These are phyloP conservation scores for Telfairia occidentalis DNA, from an alignment of 331 rosid genomes.

Conservation along the genomic window DNA sequence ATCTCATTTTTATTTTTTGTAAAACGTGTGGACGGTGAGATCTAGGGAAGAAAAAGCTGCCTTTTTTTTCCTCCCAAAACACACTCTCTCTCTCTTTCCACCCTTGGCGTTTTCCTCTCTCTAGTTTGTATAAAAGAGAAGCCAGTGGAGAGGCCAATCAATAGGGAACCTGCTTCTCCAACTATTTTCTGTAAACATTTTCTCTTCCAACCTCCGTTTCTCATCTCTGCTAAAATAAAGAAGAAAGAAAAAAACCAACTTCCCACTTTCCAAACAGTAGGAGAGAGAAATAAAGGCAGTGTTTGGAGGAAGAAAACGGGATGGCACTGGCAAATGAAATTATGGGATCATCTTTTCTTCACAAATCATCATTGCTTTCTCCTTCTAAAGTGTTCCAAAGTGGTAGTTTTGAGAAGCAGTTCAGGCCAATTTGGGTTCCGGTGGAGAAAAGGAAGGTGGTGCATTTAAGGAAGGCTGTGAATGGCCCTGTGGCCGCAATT, in stretches of 20 bases:
- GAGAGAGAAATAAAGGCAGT: slow-evolving; percentile 7
- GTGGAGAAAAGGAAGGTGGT: slow-evolving; percentile 18
- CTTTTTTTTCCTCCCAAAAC: neutral
- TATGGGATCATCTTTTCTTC: slow-evolving; percentile 32
- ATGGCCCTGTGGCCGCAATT: slow-evolving; percentile 59
- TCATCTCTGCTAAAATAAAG: neutral
- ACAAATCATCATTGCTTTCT: slow-evolving; percentile 29
- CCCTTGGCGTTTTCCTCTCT: neutral
- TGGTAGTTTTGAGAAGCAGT: slow-evolving; percentile 14
- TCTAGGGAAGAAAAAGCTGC: neutral
- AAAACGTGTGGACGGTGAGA: slow-evolving; percentile 66
- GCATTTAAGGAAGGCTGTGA: slow-evolving; percentile 30
- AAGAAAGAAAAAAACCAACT: slow-evolving; percentile 6
- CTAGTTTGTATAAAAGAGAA: slow-evolving; percentile 1
- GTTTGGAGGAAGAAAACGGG: neutral
- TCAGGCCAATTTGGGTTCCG: slow-evolving; percentile 28
- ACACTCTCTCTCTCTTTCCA: neutral
- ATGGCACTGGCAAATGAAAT: slow-evolving; percentile 62
- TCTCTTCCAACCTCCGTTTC: neutral
- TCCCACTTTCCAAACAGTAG: neutral
- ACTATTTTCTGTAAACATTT: neutral
- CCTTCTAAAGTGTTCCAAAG: slow-evolving; percentile 21
- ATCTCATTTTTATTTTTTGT: neutral
- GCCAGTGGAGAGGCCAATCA: slow-evolving; percentile 1
- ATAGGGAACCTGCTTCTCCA: neutral